Conservation (phyloP, 129 eudicot genomes). For the Rutidosis leptorrhynchoides region DNA sequence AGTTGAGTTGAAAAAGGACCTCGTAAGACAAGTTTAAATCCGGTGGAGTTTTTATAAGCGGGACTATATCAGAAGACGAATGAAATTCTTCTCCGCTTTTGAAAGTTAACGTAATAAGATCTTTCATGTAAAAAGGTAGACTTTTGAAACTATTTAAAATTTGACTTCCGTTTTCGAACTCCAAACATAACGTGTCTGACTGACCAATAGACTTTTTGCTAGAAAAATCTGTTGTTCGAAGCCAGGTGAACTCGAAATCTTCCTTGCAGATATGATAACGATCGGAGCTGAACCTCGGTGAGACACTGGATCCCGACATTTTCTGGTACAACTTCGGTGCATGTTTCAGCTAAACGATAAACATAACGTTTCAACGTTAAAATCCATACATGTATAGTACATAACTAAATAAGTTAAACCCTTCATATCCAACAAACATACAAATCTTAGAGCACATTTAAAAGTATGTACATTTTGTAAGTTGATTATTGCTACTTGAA, state of each 20-base stretch:
- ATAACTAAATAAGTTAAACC: not conserved
- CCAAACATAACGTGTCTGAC: slow-evolving; percentile 68
- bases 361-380: slow-evolving; percentile 1
- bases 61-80: slow-evolving; percentile 56
- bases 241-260: slow-evolving; percentile 73
- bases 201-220: slow-evolving; percentile 61
- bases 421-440: not conserved
- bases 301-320: slow-evolving; percentile 56
- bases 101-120: slow-evolving; percentile 33
- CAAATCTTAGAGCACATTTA: not conserved
- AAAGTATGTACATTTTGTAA: not conserved
- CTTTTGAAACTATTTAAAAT: slow-evolving; percentile 36
- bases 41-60: slow-evolving; percentile 44
- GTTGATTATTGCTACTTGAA: not conserved
- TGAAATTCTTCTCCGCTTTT: slow-evolving; percentile 42
- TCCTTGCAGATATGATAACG: slow-evolving; percentile 87
- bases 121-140: slow-evolving; percentile 54
- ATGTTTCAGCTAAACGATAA: slow-evolving; percentile 60
- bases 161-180: slow-evolving; percentile 42
- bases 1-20: slow-evolving; percentile 83
- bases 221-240: slow-evolving; percentile 93
- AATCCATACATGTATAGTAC: not conserved
- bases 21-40: slow-evolving; percentile 53
- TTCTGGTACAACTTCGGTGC: slow-evolving; percentile 78
- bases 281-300: slow-evolving; percentile 59